Evolutionary conservation across 495 filamentous ascomycete genomes (phyloP), one percentile per base, ranked within the genome.

Genomic region (Tuber microsphaerosporum): DNA sequence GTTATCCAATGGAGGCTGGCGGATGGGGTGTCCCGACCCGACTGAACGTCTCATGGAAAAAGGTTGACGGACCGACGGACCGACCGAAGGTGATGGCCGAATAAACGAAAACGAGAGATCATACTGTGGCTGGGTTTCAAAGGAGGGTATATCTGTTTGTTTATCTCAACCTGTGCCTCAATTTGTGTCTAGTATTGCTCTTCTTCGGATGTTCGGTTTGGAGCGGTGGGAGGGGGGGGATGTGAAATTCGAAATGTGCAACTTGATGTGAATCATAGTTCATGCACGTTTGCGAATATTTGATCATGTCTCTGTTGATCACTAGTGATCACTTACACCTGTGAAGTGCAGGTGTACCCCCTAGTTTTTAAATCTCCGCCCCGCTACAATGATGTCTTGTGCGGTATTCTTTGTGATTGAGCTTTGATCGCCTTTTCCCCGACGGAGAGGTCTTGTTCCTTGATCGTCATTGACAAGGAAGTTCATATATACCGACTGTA

Each of bases 241-340:
- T 1, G 56, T 65, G 56, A 9, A 65, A 26, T 65, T 26, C 10
- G 56, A 31, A 65, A 65, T 65, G 56, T 1, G 56, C 26, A 65
- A 65, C 56, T 31, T 65, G 56, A 31, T 26, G 56, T 65, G n/a
- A 65, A 65, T 65, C 56, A 65, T 65, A 65, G 31, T 31, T 65
- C 26, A 16, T 31, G 56, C 56, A 31, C 56, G 56, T 65, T 65
- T 65, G 26, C 56, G 56, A 26, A 65, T 16, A 65, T 65, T 12
- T 31, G n/a, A 65, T 31, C 12, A 6, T 17, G 26, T 65, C n/a
- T 6, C 12, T 16, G 0, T 17, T 31, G 10, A 16, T 65, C 56
- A 65, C 51, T 26, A 0, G 10, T 22, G 26, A 65, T 65, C 26
- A 65, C 26, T 65, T 31, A 65, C 56, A 31, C 56, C 26, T 12